Base-by-base conservation (phyloP, 306 rosid genomes). In the Glycyrrhiza uralensis region DNA sequence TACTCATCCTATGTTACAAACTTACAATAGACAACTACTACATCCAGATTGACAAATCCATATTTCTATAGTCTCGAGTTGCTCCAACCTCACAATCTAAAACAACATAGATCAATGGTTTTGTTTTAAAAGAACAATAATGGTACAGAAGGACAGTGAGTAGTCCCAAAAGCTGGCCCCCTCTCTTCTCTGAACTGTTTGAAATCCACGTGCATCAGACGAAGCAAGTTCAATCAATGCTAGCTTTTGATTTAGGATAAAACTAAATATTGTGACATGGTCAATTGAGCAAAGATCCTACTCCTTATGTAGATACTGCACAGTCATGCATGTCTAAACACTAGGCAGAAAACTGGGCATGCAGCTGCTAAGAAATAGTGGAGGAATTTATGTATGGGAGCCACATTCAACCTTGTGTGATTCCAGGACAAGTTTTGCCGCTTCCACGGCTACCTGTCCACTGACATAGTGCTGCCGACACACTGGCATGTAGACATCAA, bases 401-500 rank as follows among this genome's bases (percentile, higher is more conserved):
- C 78, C 74, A 42, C 82, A 81, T 66, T 69, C 83, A 39, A 78
- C 65, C 76, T 79, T 78, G 15, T 80, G 83, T 3, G 96, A 81
- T 78, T 85, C 91, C 36, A 88, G 39, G 11, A 84, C 88, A 72
- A 19, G 52, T 50, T 87, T 84, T 68, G 98, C 78, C 2, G 93
- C 44, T 69, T 84, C 88, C 14, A 91, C 46, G 20, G 85, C 89
- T 60, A 85, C 89, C 72, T 87, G 96, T 36, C 96, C 92, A 35
- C 67, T 79, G 72, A 87, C 91, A 74, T 89, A 88, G 76, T 88
- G 99, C 41, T 82, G 96, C 55, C 97, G 96, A 54, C 99, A 91
- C 18, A 95, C 97, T 0, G 97, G 99, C 97, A 91, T 91, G 76
- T 95, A 95, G 17, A 89, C 88, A 77, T 88, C 89, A 19, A 85